Base-by-base conservation (phyloP, 2,329 filamentous ascomycete species). In the Fusarium sp. region DNA sequence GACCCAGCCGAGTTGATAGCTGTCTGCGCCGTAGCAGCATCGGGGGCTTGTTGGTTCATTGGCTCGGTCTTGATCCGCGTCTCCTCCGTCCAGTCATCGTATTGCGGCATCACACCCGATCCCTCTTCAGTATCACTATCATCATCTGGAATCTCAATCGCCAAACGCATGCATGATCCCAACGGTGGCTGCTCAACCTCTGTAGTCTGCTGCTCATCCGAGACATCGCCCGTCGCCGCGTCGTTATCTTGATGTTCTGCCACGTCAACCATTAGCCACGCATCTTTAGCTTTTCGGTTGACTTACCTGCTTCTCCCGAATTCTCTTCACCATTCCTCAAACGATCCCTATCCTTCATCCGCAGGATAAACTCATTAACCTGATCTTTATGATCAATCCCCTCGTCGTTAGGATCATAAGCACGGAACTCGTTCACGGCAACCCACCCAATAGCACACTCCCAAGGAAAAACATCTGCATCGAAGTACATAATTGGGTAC, bases 341-440 rank as follows among this genome's bases (percentile, higher is more conserved):
- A 4, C 44, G 44, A 2, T 46, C 44, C 0, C 44, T 0, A 5
- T 46, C 44, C 25, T 46, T 21, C 44, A 46, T 46, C 4, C 44
- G 44, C 3, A 46, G 19, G 3, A 52, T 25, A 9, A 52, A 52
- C 31, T 52, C 23, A 3, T 52, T 19, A 3, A 52, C 19, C 49
- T 52, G 16, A 1, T 37, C 31, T 2, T 37, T 52, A 15, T 21
- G 23, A 21, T 15, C 23, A 25, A 52, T 12, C 10, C n/a, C 49
- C 15, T 16, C 14, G 1, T 35, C 33, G 2, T 52, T 11, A 0
- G 49, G 49, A 37, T 52, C 49, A 6, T 52, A 52, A 3, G 23
- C 19, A 4, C 31, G 33, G 23, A 52, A 52, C 18, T 52, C 33
- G 3, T 37, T 25, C 0, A 52, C 33, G 0, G 9, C 18, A 0